Base-by-base conservation (phyloP, 148 eudicot genomes). In the Pharnaceum exiguum region DNA sequence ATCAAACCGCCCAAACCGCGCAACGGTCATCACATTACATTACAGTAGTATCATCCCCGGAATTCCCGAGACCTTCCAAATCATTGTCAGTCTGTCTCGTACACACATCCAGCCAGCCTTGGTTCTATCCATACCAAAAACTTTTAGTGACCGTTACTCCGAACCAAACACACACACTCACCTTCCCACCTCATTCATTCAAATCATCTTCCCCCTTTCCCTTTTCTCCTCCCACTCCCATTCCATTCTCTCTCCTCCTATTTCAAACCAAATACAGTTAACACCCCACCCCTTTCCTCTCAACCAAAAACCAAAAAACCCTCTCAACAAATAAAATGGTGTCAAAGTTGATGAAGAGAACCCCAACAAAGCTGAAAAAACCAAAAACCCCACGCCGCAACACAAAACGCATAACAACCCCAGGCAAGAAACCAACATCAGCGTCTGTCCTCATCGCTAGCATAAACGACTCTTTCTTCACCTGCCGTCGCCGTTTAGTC, bases 401-500 rank as follows among this genome's bases (percentile, higher is more conserved):
- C 55, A 7, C 40, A 55, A 28, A 22, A 55, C 57, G 62, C 39
- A 53, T 65, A 71, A 55, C 72, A 72, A 59, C 68, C 71, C 33
- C 83, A 59, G 29, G 57, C 22, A 73, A 82, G n/a, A n/a, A n/a
- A n/a, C n/a, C n/a, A 33, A 19, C 73, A 22, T 18, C 81, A 28
- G 46, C 84, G 11, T 64, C 87, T 44, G 60, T 62, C 12, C 66
- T 84, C 0, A 73, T 78, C 21, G 64, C 90, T 27, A 70, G 85
- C 33, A 63, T 89, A 15, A 78, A 80, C 32, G 73, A 79, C 3
- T 78, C 93, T 0, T 62, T 84, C 64, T 68, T 68, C 69, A 65
- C 82, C 0, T 91, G 96, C 69, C 90, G 80, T 17, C 84, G 86
- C 37, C 87, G 78, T 6, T 75, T 90, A 32, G 63, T 80, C 42